Evolutionary conservation across 2,329 filamentous ascomycete species (phyloP).

Genomic region (Penicillium sp.): DNA sequence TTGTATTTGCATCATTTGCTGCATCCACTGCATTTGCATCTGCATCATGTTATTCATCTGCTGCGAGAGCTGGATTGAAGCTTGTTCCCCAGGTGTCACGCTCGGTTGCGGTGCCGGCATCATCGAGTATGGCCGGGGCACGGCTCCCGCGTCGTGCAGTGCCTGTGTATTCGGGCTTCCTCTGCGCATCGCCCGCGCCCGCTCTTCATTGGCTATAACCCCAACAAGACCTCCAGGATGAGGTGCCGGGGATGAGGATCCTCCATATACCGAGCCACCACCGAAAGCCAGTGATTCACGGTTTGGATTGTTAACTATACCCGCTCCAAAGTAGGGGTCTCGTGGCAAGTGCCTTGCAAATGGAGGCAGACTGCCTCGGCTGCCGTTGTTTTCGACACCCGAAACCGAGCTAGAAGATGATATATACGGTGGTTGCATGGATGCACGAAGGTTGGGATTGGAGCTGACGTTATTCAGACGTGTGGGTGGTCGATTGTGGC

Average conservation of each 20-base stretch:
- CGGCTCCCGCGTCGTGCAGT: conserved; percentile 38
- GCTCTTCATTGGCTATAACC: conserved; percentile 82
- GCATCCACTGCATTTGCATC: conserved; percentile 94
- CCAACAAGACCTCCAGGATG: conserved; percentile 80
- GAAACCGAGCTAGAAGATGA: conserved; percentile 58
- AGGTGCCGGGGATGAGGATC: conserved; percentile 37
- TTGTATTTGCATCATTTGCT: conserved; percentile 66
- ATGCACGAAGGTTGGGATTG: conserved; percentile 68
- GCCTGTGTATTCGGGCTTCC: conserved; percentile 70
- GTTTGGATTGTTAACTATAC: conserved; percentile 68
- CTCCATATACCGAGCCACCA: conserved; percentile 51
- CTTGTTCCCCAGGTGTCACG: conserved; percentile 64
- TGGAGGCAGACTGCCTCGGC: conserved; percentile 63
- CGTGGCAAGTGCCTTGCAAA: conserved; percentile 80
- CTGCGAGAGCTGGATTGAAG: conserved; percentile 75
- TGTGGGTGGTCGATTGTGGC: conserved; percentile 71
- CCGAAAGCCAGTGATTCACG: conserved; percentile 73
- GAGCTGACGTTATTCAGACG: conserved; percentile 64
- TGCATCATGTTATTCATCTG: conserved; percentile 88
- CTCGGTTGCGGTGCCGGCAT: conserved; percentile 30
- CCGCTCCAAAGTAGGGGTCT: conserved; percentile 80
- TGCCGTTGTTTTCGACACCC: conserved; percentile 51
- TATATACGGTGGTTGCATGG: conserved; percentile 47
- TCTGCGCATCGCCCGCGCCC: conserved; percentile 71
- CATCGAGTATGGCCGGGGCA: conserved; percentile 42